Base-by-base conservation (phyloP, 306 rosid species). In the Vachellia collinsii region DNA sequence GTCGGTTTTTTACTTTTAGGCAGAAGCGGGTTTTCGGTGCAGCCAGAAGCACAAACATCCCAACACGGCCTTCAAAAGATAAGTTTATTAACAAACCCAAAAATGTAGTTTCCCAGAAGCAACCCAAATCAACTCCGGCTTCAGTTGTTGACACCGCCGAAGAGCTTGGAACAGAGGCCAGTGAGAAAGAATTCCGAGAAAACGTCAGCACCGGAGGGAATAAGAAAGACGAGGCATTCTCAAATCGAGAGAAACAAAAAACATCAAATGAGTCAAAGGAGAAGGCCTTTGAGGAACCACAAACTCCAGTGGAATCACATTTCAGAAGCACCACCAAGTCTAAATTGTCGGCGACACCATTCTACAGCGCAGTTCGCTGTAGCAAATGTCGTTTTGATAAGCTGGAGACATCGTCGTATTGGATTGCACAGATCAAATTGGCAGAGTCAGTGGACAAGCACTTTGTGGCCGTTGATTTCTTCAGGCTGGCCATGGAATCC, bases 331-430 rank as follows among this genome's bases (percentile, higher is more conserved):
- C n/a, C 25, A n/a, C 22, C 41, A 29, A 62, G n/a, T 29, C 42
- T 12, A 29, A 29, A 6, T 14, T 29, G 41, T 34, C 68, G 8
- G 41, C 42, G 41, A 62, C 68, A 62, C 68, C 68, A 29, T 62
- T 62, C 41, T 62, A 29, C 19, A 62, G 68, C 38, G 88, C 88
- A 12, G 11, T 54, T 20, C 39, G 76, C 63, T 85, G 88, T 4
- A 85, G 83, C 77, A 82, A 85, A 67, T 85, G 86, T 10, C 84
- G 84, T 36, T 85, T 75, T 53, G 88, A 85, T 64, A 82, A 3
- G 74, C 81, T 64, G 41, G 68, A 62, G 10, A 62, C 68, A 0
- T 34, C 68, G n/a, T 62, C 68, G 3, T 62, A 62, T 14, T 62
- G 68, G 68, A 62, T 29, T 11, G 68, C 19, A 1, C 68, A 29